Conservation (phyloP, 495 filamentous ascomycete species). For the Talaromyces ruber region DNA sequence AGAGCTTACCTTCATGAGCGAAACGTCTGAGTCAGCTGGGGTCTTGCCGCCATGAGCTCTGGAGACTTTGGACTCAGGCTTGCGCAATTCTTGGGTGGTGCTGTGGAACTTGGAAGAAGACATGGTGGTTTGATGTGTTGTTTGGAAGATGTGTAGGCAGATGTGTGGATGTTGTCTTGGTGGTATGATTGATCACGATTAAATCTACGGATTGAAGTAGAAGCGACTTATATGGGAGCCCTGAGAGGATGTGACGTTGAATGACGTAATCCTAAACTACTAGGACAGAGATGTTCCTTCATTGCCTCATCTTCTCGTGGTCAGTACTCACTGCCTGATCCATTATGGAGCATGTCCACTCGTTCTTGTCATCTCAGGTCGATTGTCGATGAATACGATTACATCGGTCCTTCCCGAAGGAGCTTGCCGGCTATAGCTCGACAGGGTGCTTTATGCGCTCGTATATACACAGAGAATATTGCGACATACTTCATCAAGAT, state of each 20-base stretch:
- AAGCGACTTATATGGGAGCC: not conserved
- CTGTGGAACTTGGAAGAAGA: conserved; percentile 28
- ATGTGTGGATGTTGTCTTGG: not conserved
- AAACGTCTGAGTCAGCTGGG: conserved; percentile 39
- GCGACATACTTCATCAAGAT: too few relatives aligned
- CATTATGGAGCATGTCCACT: not conserved
- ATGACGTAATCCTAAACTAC: not conserved
- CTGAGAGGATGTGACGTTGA: not conserved
- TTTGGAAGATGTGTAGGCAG: not conserved
- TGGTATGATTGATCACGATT: not conserved
- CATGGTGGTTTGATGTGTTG: not conserved
- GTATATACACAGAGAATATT: too few relatives aligned
- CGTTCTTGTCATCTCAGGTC: not conserved
- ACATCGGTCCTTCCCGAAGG: not conserved
- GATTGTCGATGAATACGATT: not conserved
- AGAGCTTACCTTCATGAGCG: conserved; percentile 31
- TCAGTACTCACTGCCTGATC: not conserved
- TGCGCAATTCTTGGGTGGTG: conserved; percentile 44
- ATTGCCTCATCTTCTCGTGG: not conserved
- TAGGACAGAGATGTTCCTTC: not conserved
- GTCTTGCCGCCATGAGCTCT: conserved; percentile 28
- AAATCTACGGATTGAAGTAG: not conserved
- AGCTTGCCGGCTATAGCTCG: too few relatives aligned
- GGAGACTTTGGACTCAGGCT: conserved; percentile 37
- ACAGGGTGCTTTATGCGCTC: too few relatives aligned